Conservation (phyloP, 306 rosid species). For the Styphnolobium japonicum region DNA sequence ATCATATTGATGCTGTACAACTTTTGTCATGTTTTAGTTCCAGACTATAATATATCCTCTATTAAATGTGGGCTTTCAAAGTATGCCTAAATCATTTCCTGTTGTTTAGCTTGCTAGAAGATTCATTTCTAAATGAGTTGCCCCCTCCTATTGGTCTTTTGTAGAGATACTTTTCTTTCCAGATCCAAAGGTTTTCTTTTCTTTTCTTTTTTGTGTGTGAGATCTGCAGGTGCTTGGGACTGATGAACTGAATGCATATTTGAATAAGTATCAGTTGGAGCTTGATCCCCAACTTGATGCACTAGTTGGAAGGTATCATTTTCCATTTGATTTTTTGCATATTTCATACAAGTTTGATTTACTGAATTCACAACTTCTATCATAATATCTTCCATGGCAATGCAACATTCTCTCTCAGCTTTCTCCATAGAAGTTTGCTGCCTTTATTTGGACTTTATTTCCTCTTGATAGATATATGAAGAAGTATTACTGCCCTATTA, state of each 20-base stretch:
- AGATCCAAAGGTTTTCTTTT: background rate
- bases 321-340: slow-evolving; percentile 6
- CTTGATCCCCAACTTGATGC: slow-evolving; percentile 92
- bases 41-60: background rate
- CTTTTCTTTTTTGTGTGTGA: slow-evolving; percentile 3
- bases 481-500: background rate
- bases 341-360: slow-evolving; percentile 8
- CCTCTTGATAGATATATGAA: slow-evolving; percentile 12
- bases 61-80: background rate
- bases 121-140: background rate
- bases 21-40: background rate
- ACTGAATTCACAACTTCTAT: background rate
- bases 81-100: background rate
- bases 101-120: background rate
- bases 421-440: slow-evolving; percentile 6
- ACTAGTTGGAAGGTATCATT: slow-evolving; percentile 72
- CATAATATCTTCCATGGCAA: slow-evolving; percentile 11
- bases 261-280: slow-evolving; percentile 73
- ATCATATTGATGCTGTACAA: background rate
- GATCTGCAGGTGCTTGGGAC: slow-evolving; percentile 76
- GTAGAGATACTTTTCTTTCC: background rate
- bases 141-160: background rate
- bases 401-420: background rate
- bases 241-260: slow-evolving; percentile 77
- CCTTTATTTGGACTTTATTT: background rate